These are phyloP conservation scores for Beta lomatogona DNA, from an alignment of 179 eudicot genomes.

Conservation along the genomic window DNA sequence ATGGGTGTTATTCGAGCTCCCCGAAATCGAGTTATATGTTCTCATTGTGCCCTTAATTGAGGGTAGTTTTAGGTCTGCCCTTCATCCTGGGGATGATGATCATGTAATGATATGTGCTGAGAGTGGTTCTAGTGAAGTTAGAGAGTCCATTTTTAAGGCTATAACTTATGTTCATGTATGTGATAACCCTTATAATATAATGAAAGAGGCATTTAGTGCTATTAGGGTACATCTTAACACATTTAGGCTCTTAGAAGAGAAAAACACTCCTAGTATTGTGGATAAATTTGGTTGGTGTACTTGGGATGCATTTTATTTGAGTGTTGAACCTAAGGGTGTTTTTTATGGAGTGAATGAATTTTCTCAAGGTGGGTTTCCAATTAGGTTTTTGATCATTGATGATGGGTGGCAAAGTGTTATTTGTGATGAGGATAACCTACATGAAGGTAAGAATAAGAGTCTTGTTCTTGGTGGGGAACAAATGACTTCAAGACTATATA, in stretches of 20 bases:
- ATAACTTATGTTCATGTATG: slow-evolving; percentile 64
- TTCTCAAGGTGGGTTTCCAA: slow-evolving; percentile 39
- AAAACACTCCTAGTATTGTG: slow-evolving; percentile 43
- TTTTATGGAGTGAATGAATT: slow-evolving; percentile 59
- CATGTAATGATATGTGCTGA: slow-evolving; percentile 54
- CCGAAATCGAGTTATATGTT: slow-evolving; percentile 53
- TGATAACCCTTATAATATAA: slow-evolving; percentile 61
- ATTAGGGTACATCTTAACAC: slow-evolving; percentile 60
- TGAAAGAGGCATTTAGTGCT: slow-evolving; percentile 64
- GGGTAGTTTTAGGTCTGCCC: slow-evolving; percentile 57
- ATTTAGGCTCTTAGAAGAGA: slow-evolving; percentile 64
- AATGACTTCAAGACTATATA: slow-evolving; percentile 64
- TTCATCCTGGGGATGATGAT: slow-evolving; percentile 51
- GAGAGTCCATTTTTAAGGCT: slow-evolving; percentile 43
- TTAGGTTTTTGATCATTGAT: slow-evolving; percentile 54
- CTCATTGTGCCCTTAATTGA: slow-evolving; percentile 57
- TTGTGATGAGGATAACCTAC: slow-evolving; percentile 41
- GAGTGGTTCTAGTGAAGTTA: slow-evolving; percentile 54
- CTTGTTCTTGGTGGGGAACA: slow-evolving; percentile 65
- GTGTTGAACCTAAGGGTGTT: slow-evolving; percentile 63
- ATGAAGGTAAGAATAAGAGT: slow-evolving; percentile 38
- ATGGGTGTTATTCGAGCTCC: slow-evolving; percentile 59
- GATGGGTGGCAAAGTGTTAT: slow-evolving; percentile 78
- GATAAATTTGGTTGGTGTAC: slow-evolving; percentile 79
- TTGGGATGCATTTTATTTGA: slow-evolving; percentile 72